These are phyloP conservation scores for Globisporangium polare DNA, from an alignment of 352 stramenopile genomes.

Conservation along the genomic window DNA sequence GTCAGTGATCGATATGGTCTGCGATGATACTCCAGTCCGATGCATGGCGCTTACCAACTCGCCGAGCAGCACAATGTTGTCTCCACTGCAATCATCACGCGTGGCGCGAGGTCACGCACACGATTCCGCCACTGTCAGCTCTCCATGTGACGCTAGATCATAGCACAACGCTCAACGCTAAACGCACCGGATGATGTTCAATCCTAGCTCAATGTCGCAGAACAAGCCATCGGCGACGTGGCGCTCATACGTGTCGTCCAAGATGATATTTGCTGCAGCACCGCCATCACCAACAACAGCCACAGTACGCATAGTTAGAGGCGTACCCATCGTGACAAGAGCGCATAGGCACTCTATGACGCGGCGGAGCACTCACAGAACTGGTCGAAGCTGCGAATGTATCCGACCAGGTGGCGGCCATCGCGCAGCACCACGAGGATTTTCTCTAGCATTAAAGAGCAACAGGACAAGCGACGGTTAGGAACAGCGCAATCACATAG, in stretches of 20 bases:
- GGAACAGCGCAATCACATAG: not conserved
- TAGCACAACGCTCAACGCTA: not conserved
- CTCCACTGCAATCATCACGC: slow-evolving; percentile 36
- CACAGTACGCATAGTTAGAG: not conserved
- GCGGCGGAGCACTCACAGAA: slow-evolving; percentile 54
- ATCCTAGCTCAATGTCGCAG: slow-evolving; percentile 93
- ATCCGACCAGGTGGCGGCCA: slow-evolving; percentile 93
- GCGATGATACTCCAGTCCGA: not conserved
- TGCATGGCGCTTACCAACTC: slow-evolving; percentile 51
- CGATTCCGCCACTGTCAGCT: not conserved
- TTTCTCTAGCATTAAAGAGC: slow-evolving; percentile 47
- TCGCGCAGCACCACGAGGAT: slow-evolving; percentile 93
- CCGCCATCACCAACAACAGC: not conserved
- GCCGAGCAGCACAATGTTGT: slow-evolving; percentile 86
- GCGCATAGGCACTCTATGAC: not conserved
- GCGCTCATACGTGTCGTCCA: slow-evolving; percentile 94
- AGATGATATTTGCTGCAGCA: slow-evolving; percentile 92
- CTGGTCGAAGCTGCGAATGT: slow-evolving; percentile 85
- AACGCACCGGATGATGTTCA: slow-evolving; percentile 93
- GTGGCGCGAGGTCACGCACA: not conserved
- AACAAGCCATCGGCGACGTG: slow-evolving; percentile 87
- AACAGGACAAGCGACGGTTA: not conserved
- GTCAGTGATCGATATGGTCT: not conserved
- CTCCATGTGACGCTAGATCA: not conserved
- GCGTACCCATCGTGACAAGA: not conserved